Percentiles rank a stretch among this genome's conserved stretches.
Evolutionary conservation across 495 filamentous ascomycete genomes (phyloP).

Genomic region (Jackrogersella minutella): DNA sequence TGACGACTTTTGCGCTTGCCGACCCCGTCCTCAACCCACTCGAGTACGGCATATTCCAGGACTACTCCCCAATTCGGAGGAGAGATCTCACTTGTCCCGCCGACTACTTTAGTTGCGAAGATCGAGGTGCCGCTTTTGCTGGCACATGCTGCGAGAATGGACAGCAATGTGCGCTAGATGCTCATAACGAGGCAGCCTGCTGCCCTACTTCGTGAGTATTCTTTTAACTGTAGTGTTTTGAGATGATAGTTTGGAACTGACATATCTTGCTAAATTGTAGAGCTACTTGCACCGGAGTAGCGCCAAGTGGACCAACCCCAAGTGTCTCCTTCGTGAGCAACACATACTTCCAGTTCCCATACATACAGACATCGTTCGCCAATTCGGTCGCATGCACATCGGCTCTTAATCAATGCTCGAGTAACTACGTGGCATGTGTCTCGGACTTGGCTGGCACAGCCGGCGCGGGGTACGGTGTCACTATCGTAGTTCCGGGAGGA

Average conservation of each 20-base stretch:
- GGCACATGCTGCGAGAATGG: conserved; percentile 57
- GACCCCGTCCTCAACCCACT: conserved; percentile 37
- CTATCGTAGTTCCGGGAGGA: conserved; percentile 65
- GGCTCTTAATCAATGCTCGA: conserved; percentile 70
- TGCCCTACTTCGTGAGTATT: conserved; percentile 54
- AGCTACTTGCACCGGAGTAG: conserved; percentile 56
- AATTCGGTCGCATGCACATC: conserved; percentile 70
- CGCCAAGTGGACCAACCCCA: conserved; percentile 44
- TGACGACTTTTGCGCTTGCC: conserved; percentile 23
- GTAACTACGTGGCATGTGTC: conserved; percentile 70
- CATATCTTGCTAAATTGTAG: conserved; percentile 34
- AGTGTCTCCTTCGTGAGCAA: conserved; percentile 61
- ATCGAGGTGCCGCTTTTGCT: conserved; percentile 48
- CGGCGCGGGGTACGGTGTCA: conserved; percentile 65
- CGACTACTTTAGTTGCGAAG: conserved; percentile 56
- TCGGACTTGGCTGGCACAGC: conserved; percentile 61
- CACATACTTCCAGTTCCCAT: conserved; percentile 70
- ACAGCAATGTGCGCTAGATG: conserved; percentile 53
- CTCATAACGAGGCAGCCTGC: conserved; percentile 53
- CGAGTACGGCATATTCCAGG: conserved; percentile 32
- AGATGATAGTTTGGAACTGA: background rate
- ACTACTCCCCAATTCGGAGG: conserved; percentile 33
- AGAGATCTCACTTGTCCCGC: conserved; percentile 41
- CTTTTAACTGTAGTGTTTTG: background rate
- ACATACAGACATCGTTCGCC: conserved; percentile 70